phyloP scores from a whole-genome alignment of 108 stramenopile species.

The Discostella stelligeroides region DNA sequence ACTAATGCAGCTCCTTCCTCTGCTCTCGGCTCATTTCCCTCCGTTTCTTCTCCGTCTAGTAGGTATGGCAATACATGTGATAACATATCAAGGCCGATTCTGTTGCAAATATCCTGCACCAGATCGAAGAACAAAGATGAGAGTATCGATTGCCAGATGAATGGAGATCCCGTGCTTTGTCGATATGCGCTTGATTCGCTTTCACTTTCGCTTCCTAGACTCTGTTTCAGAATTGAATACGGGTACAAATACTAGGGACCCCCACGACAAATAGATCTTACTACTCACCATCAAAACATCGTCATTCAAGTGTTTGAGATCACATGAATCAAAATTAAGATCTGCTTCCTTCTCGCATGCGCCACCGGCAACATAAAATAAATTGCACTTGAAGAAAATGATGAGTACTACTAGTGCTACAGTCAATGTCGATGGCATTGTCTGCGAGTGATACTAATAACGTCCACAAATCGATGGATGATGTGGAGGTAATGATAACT shows the following conservation, averaged over 20 bases:
- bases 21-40: background rate
- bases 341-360: conserved; percentile 37
- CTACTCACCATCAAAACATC: conserved; percentile 13
- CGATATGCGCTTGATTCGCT: too few species aligned
- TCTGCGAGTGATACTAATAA: background rate
- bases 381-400: background rate
- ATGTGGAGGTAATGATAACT: too few species aligned
- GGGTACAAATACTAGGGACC: background rate
- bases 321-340: conserved; percentile 35
- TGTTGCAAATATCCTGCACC: conserved; percentile 37
- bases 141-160: background rate
- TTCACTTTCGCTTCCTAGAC: too few species aligned
- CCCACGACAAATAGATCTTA: background rate
- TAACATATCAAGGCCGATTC: conserved; percentile 46
- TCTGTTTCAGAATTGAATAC: background rate
- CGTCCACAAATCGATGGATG: too few species aligned
- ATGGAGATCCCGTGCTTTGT: too few species aligned
- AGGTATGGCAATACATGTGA: conserved; percentile 33
- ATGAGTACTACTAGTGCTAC: background rate
- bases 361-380: background rate
- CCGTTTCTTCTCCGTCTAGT: conserved; percentile 20
- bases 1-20: background rate
- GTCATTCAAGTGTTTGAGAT: conserved; percentile 28
- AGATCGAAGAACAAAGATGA: background rate
- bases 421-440: background rate